Conservation (phyloP, 768 basidiomycete genomes). For the Hygrocybe coccinea region DNA sequence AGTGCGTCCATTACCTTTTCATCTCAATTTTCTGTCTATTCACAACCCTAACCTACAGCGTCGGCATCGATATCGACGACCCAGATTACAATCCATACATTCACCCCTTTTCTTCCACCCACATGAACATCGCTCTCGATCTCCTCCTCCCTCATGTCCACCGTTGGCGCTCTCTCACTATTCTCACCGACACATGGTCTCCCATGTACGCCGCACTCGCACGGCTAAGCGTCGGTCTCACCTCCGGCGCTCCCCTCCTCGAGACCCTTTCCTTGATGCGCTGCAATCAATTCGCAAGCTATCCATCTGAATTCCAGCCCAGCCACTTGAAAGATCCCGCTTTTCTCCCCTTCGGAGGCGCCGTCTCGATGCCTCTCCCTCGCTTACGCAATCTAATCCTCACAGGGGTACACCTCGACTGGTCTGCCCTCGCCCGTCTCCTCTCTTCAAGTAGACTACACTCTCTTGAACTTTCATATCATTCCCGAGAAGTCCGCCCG, state of each 20-base stretch:
- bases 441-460: constrained; percentile 25
- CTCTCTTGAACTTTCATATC: constrained; percentile 48
- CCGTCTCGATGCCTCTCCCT: constrained; percentile 33
- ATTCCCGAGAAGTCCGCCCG: constrained; percentile 52
- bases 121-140: constrained; percentile 43
- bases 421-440: constrained; percentile 40
- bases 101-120: constrained; percentile 37
- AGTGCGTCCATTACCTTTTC: constrained; percentile 30
- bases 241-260: constrained; percentile 38
- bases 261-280: constrained; percentile 53
- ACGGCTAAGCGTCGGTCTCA: constrained; percentile 37
- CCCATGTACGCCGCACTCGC: constrained; percentile 52
- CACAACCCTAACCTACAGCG: neutral
- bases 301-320: constrained; percentile 42
- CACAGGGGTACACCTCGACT: constrained; percentile 55
- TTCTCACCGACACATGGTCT: constrained; percentile 54
- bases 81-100: constrained; percentile 24
- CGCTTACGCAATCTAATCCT: constrained; percentile 45
- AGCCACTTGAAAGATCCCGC: constrained; percentile 31
- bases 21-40: neutral
- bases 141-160: constrained; percentile 48
- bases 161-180: constrained; percentile 50
- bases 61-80: constrained; percentile 25
- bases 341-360: constrained; percentile 29
- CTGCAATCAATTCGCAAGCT: constrained; percentile 54